Base-by-base conservation (phyloP, 495 filamentous ascomycete species). In the Penicillium silybi region DNA sequence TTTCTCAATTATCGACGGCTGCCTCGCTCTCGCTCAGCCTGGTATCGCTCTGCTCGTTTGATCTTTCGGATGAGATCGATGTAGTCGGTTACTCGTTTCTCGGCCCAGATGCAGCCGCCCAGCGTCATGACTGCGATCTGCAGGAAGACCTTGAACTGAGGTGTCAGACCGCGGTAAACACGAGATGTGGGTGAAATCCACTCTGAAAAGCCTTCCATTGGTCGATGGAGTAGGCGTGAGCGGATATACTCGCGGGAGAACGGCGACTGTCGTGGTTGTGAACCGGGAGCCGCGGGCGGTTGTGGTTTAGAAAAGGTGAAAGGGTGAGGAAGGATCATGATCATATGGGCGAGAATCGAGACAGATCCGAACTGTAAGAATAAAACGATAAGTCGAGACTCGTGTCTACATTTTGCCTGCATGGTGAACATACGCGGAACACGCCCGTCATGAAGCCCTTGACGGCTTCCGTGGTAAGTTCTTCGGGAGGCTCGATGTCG, bases 141-240 rank as follows among this genome's bases (percentile, higher is more conserved):
- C 23, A 96, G 70, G 58, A 90, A 95, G 75, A 92, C 83, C 73
- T 96, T 96, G 70, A 95, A 96, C 65, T 95, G 91, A 17, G 90
- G 73, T 2, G 91, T 96, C 56, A 95, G 64, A 0, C 86, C 82
- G 22, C 90, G 81, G 60, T 95, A 96, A 13, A 96, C 58, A 7
- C 89, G 89, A 16, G 84, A 85, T 1, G 62, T 50, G 8, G 71
- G 73, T 7, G 71, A 73, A 46, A 77, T 57, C 66, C 70, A 74
- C 34, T 72, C 67, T 0, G 73, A 77, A 53, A 77, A 71, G 0
- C 72, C 71, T 41, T 74, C 69, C 0, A 77, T 41, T 3, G 73
- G 73, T n/a, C 68, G 65, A 56, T 75, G 64, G 56, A 77, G 68
- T 6, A 77, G 46, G 22, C 65, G 62, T 3, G 70, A 68, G 17